These are phyloP conservation scores for Penicillium lagena DNA, from an alignment of 495 filamentous ascomycete genomes.

Conservation along the genomic window DNA sequence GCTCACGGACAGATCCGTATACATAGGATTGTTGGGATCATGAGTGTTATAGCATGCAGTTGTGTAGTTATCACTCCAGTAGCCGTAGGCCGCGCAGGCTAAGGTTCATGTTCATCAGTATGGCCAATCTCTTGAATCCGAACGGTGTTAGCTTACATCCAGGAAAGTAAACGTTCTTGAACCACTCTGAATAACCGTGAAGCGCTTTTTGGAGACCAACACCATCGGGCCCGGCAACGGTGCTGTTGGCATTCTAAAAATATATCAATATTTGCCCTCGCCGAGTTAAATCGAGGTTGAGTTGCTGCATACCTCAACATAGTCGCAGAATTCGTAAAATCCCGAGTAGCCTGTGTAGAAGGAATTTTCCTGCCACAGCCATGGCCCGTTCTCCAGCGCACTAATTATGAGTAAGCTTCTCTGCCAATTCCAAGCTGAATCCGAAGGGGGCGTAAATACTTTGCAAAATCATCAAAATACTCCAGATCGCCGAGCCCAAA, in stretches of 20 bases:
- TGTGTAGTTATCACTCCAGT: conserved; percentile 35
- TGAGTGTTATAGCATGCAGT: conserved; percentile 52
- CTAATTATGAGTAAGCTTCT: conserved; percentile 13
- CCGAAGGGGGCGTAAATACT: background rate
- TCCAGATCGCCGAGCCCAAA: conserved; percentile 50
- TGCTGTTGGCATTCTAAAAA: conserved; percentile 19
- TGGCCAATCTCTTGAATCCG: background rate
- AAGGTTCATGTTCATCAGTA: conserved; percentile 9
- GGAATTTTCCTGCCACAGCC: conserved; percentile 50
- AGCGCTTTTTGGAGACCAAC: conserved; percentile 52
- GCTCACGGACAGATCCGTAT: conserved; percentile 43
- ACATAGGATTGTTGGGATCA: conserved; percentile 50
- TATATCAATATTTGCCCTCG: background rate
- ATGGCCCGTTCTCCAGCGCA: conserved; percentile 49
- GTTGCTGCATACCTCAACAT: conserved; percentile 30
- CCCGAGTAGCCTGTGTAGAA: conserved; percentile 40
- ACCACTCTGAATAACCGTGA: conserved; percentile 47
- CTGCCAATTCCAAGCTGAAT: background rate
- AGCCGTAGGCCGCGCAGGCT: conserved; percentile 40
- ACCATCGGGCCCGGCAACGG: conserved; percentile 32
- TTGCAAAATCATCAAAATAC: conserved; percentile 54
- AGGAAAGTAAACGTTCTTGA: conserved; percentile 38
- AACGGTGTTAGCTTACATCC: conserved; percentile 30
- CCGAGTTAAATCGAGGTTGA: no score
- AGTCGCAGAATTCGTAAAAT: conserved; percentile 52